Evolutionary conservation across 2,329 filamentous ascomycete species (phyloP).

Genomic region (Penicillium paneum): DNA sequence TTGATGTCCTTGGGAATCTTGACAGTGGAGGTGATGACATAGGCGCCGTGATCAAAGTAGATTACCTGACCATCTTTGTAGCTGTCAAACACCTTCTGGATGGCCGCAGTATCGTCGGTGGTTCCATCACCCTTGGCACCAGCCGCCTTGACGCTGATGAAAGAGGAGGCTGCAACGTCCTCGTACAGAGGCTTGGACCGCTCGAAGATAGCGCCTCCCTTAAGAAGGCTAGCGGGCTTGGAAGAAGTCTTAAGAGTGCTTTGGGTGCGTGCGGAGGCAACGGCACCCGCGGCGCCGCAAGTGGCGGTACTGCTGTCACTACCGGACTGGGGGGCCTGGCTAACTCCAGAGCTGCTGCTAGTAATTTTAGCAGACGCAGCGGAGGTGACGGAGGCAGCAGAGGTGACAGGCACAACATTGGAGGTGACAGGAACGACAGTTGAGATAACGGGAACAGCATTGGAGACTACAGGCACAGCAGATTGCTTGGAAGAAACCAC

Average conservation of each 20-base stretch:
- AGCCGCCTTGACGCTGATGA: conserved; percentile 76
- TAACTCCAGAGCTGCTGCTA: conserved; percentile 7
- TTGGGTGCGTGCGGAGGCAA: conserved; percentile 54
- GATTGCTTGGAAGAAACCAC: neutral
- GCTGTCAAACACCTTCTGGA: conserved; percentile 73
- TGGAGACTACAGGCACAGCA: conserved; percentile 5
- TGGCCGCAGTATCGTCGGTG: conserved; percentile 80
- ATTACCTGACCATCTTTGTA: conserved; percentile 59
- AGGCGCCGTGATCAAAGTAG: conserved; percentile 64
- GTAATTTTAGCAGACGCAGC: conserved; percentile 9
- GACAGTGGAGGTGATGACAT: conserved; percentile 59
- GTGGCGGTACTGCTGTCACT: conserved; percentile 15
- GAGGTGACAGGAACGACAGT: conserved; percentile 8
- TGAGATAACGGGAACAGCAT: conserved; percentile 5
- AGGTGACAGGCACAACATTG: conserved; percentile 9
- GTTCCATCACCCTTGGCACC: conserved; percentile 85
- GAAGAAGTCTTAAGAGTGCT: conserved; percentile 52
- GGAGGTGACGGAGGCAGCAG: conserved; percentile 9
- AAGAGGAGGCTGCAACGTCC: conserved; percentile 61
- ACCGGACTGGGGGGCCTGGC: conserved; percentile 9
- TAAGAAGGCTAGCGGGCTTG: conserved; percentile 67
- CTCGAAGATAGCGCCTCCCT: conserved; percentile 69
- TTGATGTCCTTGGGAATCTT: conserved; percentile 69
- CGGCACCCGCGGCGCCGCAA: conserved; percentile 30
- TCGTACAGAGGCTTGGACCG: conserved; percentile 89